Conservation (phyloP, 192 early-diverging fungal genomes). For the Podila minutissima region DNA sequence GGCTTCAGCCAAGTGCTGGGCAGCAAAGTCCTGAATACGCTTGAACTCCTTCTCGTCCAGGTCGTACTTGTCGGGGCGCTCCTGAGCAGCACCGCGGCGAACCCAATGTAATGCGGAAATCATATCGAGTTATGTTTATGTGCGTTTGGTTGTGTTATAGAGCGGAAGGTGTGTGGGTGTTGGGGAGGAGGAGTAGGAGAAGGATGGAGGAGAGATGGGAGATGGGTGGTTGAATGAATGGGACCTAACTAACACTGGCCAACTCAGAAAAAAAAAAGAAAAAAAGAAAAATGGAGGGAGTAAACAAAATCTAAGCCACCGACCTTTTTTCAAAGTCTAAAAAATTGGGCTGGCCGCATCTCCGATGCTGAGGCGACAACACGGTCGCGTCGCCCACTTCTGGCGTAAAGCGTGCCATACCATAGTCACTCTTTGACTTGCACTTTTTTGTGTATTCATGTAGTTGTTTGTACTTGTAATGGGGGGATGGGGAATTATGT, state of each 20-base stretch:
- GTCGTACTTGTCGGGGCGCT: constrained; percentile 80
- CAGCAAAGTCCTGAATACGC: constrained; percentile 77
- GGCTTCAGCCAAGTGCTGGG: constrained; percentile 69
- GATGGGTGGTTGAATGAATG: neutral
- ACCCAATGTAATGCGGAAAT: constrained; percentile 95
- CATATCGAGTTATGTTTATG: constrained; percentile 58
- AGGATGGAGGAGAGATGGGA: neutral
- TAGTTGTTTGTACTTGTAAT: no score
- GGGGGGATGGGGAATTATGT: no score
- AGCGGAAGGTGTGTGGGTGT: neutral
- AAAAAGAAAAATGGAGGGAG: no score
- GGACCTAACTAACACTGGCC: neutral
- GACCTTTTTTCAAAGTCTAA: no score
- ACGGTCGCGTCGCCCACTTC: no score
- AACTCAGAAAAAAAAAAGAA: neutral
- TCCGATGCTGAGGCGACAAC: no score
- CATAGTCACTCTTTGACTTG: no score
- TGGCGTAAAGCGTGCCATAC: no score
- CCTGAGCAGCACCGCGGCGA: constrained; percentile 89
- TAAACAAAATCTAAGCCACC: no score
- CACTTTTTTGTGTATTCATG: no score
- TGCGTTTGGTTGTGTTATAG: neutral
- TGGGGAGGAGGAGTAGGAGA: neutral
- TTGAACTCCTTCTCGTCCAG: constrained; percentile 92
- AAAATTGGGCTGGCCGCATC: no score